Evolutionary conservation across 2,329 filamentous ascomycete genomes (phyloP), one percentile per base, ranked within the genome.

Genomic region (Fusarium sp.): DNA sequence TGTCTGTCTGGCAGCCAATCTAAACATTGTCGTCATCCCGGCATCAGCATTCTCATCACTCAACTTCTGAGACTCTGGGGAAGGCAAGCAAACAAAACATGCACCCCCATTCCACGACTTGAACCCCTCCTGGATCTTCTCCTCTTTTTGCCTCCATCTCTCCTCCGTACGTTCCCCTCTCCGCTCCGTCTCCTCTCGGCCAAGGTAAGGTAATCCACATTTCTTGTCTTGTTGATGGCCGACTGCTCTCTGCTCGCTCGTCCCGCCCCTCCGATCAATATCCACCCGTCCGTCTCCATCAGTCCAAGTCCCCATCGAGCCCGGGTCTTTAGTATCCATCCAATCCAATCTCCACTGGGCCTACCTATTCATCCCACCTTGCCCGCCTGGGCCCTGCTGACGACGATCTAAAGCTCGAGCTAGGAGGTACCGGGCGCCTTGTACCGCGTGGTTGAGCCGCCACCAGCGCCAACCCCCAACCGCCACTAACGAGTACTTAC

Each of bases 41-140:
- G 70, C 70, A 73, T 73, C 64, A 72, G 56, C 62, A 64, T 60
- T 58, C 40, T 57, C 55, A 59, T 55, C 64, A 53, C 49, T 65
- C 53, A 64, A 55, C 61, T 71, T 66, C 64, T 46, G 73, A 73
- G 71, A 73, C 71, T 74, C 71, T 69, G 71, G 71, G 71, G 71
- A 73, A 72, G 22, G 40, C 66, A 20, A 55, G 49, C 49, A 55
- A 35, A 53, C 60, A 31, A 68, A 68, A 62, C 62, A 73, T 68
- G 63, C 70, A 57, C 46, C 56, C 55, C 58, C 63, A 40, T 44
- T 55, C 57, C 56, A 44, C 20, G 22, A 49, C 40, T 35, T 35
- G 14, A 42, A 29, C 46, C 57, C 51, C 64, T 36, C 44, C 29
- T 58, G 46, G 53, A 38, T 69, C 35, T 44, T 38, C 35, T 36